Conservation (phyloP, 1,284 basidiomycete species). For the Ceratobasidium theobromae region DNA sequence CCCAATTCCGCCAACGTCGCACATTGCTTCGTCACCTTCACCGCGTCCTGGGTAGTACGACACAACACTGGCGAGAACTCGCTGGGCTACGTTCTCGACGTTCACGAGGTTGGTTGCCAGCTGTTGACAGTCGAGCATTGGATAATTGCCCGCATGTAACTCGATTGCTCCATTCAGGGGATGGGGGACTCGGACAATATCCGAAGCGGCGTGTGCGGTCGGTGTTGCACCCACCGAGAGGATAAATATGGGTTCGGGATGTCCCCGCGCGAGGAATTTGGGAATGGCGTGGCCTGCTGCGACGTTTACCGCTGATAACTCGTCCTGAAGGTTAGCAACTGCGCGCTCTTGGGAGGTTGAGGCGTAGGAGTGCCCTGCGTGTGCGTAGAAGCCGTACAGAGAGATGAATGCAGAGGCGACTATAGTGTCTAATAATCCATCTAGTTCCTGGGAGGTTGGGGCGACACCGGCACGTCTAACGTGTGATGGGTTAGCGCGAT, state of each 20-base stretch:
- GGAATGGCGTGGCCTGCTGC: constrained; percentile 63
- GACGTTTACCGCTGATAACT: constrained; percentile 68
- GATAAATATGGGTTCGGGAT: constrained; percentile 52
- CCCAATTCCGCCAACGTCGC: constrained; percentile 80
- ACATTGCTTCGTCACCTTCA: constrained; percentile 67
- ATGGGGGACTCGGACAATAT: constrained; percentile 45
- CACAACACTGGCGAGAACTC: constrained; percentile 70
- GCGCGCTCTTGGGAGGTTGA: constrained; percentile 67
- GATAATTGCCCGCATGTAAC: constrained; percentile 83
- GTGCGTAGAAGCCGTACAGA: constrained; percentile 82
- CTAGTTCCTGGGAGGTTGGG: constrained; percentile 57
- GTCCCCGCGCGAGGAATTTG: constrained; percentile 42
- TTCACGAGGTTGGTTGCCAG: constrained; percentile 69
- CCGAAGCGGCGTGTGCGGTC: constrained; percentile 73
- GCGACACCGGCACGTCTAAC: constrained; percentile 77
- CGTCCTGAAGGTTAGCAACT: constrained; percentile 63
- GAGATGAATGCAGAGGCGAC: constrained; percentile 57
- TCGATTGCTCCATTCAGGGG: constrained; percentile 59
- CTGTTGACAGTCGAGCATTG: constrained; percentile 83
- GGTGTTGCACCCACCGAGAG: constrained; percentile 86
- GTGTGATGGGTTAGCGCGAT: constrained; percentile 22
- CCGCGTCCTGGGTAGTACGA: constrained; percentile 75
- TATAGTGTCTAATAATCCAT: constrained; percentile 55
- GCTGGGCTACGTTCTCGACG: constrained; percentile 60
- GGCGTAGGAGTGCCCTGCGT: constrained; percentile 74